phyloP scores from a whole-genome alignment of 208 protist genomes.

The Crithidia sp. region DNA sequence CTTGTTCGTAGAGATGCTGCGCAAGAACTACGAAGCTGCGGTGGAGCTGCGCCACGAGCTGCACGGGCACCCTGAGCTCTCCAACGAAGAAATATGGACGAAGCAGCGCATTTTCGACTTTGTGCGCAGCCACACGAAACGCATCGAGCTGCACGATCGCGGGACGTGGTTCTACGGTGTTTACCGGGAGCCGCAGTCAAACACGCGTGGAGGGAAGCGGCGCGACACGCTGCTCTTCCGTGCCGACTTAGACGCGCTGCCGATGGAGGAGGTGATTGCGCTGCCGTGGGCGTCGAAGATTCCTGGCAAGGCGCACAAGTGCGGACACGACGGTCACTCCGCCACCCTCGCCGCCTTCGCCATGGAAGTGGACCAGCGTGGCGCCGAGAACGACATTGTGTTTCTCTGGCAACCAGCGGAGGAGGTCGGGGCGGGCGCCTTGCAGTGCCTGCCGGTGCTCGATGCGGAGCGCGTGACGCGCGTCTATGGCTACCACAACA shows the following conservation, averaged over 20 bases:
- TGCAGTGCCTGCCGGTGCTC: constrained; percentile 51
- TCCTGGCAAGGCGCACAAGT: constrained; percentile 47
- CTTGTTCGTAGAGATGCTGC: constrained; percentile 1
- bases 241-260: constrained; percentile 50
- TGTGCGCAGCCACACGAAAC: constrained; percentile 29
- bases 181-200: constrained; percentile 22
- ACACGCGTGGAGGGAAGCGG: neutral
- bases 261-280: constrained; percentile 43
- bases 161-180: constrained; percentile 49
- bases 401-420: constrained; percentile 55
- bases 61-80: constrained; percentile 48
- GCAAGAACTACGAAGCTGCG: constrained; percentile 19
- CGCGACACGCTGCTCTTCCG: constrained; percentile 43
- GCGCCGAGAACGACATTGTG: constrained; percentile 43
- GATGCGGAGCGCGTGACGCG: constrained; percentile 42
- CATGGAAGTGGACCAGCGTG: constrained; percentile 53
- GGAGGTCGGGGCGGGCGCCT: constrained; percentile 39
- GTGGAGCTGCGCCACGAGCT: constrained; percentile 46
- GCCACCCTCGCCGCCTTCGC: constrained; percentile 46
- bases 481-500: constrained; percentile 53
- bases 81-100: constrained; percentile 60
- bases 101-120: constrained; percentile 44
- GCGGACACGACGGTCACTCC: constrained; percentile 49
- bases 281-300: constrained; percentile 50
- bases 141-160: constrained; percentile 35